Conservation (phyloP, 495 filamentous ascomycete genomes). For the Coniosporium apollinis region DNA sequence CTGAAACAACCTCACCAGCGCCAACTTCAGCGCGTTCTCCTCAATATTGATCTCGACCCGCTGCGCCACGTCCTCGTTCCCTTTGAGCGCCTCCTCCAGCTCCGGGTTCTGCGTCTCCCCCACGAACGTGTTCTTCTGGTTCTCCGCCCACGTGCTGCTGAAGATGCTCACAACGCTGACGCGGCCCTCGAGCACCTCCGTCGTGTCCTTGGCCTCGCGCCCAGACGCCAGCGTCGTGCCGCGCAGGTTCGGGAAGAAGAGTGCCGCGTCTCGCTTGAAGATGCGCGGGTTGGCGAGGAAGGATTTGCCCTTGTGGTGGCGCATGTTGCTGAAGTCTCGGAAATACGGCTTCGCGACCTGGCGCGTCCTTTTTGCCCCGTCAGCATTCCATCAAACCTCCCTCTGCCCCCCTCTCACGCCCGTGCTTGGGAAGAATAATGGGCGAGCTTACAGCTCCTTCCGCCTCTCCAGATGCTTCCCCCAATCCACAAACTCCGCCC, state of each 20-base stretch:
- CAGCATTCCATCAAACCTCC: conserved; percentile 2
- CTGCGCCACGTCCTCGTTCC: conserved; percentile 39
- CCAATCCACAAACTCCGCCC: conserved; percentile 70
- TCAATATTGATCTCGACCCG: conserved; percentile 75
- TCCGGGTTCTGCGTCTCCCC: conserved; percentile 44
- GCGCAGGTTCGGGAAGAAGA: conserved; percentile 85
- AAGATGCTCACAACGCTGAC: conserved; percentile 68
- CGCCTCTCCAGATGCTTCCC: conserved; percentile 63
- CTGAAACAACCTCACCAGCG: conserved; percentile 55
- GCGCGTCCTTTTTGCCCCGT: conserved; percentile 23
- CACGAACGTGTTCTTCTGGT: conserved; percentile 58
- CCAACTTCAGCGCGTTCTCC: conserved; percentile 58
- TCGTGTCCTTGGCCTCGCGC: conserved; percentile 44
- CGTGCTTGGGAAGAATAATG: neutral
- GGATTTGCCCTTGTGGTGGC: conserved; percentile 69
- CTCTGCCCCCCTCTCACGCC: too few species aligned
- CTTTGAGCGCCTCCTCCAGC: conserved; percentile 35
- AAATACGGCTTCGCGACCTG: conserved; percentile 72
- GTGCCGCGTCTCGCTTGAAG: conserved; percentile 56
- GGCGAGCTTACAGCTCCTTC: conserved; percentile 43
- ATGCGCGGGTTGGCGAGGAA: conserved; percentile 62
- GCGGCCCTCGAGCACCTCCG: conserved; percentile 47
- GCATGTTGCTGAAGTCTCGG: conserved; percentile 75
- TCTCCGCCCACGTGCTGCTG: conserved; percentile 67
- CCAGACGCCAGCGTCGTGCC: conserved; percentile 51